Base-by-base conservation (phyloP, 495 filamentous ascomycete genomes). In the Lasiosphaeris hirsuta region DNA sequence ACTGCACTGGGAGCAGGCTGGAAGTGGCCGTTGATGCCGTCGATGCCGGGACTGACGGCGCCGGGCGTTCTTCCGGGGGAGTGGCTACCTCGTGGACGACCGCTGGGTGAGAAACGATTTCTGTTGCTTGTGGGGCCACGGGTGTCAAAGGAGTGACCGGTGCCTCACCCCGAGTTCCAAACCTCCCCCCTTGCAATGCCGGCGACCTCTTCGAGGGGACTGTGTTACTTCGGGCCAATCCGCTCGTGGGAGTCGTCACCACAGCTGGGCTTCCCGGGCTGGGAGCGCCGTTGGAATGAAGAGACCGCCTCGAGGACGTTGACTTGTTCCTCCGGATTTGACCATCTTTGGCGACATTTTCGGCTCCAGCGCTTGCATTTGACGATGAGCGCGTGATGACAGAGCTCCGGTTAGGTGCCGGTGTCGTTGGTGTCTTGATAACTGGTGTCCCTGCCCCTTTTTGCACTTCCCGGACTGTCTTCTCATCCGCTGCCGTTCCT, bases 131-230 rank as follows among this genome's bases (percentile, higher is more conserved):
- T 6, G 60, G 59, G 19, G 60, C 43, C 37, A 71, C 56, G 0
- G 69, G 69, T 0, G 65, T 74, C 34, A 70, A 47, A 3, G 66
- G 69, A 60, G 43, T 70, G 51, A 55, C 72, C 56, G 40, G 75
- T 59, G n/a, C 54, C 3, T 68, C 70, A 19, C 56, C 50, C 8
- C 63, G 65, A 38, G 50, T 42, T 5, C 84, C 73, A 19, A 85
- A 80, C 34, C 75, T 72, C 9, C 75, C 73, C 4, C 81, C 75
- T 15, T 80, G 73, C 19, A 93, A 62, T 10, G 80, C 85, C 14
- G 92, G 90, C 1, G 93, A 92, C 74, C 85, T 90, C 69, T 95
- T 94, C 2, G 92, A 93, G n/a, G 94, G 94, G 14, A 97, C 74
- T 8, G 94, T 98, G 71, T 97, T 98, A 72, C 92, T 97, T 63